Conservation (phyloP, 148 eudicot species). For the Persicaria maculosa region DNA sequence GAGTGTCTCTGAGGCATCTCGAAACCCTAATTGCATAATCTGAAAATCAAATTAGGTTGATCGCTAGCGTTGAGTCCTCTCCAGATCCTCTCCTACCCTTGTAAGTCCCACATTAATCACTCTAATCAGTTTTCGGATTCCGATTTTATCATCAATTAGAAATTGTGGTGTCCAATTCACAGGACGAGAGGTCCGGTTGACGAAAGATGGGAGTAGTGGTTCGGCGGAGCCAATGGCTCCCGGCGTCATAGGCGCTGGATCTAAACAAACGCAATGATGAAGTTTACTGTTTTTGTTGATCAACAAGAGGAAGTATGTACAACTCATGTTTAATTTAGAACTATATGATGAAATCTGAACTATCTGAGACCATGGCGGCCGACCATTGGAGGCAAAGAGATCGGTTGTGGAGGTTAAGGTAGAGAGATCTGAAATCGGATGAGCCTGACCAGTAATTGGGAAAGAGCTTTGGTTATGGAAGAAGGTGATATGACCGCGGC, state of each 20-base stretch:
- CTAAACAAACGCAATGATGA: neutral
- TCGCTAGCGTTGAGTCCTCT: conserved; percentile 26
- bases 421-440: no score
- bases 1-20: no score
- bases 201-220: conserved; percentile 39
- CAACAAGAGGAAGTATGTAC: neutral
- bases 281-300: neutral
- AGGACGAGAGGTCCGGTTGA: conserved; percentile 40
- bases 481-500: no score
- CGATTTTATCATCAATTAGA: neutral
- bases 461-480: no score
- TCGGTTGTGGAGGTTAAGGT: no score
- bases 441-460: no score
- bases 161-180: neutral
- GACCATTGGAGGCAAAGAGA: no score
- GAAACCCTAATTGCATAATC: no score
- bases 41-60: conserved; percentile 18
- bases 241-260: conserved; percentile 37
- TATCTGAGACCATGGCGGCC: no score
- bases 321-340: neutral
- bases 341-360: neutral
- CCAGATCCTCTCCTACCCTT: conserved; percentile 34
- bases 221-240: conserved; percentile 33
- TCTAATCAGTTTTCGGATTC: neutral
- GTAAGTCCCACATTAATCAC: conserved; percentile 11